Evolutionary conservation across 768 basidiomycete species (phyloP).

Genomic region (Lactarius tabidus): DNA sequence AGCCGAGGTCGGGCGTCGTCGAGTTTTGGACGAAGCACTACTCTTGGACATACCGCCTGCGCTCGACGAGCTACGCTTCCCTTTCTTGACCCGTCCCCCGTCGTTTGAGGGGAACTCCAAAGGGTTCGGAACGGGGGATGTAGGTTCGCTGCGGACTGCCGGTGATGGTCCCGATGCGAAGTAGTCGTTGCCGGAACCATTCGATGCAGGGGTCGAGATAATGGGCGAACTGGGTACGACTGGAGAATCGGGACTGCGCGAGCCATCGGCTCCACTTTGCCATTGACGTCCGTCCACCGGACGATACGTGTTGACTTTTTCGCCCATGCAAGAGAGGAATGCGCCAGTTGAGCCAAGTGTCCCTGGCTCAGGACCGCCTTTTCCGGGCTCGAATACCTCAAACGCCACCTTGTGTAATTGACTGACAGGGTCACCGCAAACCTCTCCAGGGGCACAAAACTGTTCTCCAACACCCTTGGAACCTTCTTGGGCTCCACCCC

Average conservation of each 20-base stretch:
- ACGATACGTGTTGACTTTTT: slow-evolving; percentile 88
- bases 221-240: slow-evolving; percentile 67
- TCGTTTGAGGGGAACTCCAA: slow-evolving; percentile 74
- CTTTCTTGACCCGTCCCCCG: slow-evolving; percentile 78
- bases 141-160: slow-evolving; percentile 60
- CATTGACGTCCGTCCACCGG: slow-evolving; percentile 80
- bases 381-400: slow-evolving; percentile 75
- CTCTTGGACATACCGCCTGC: slow-evolving; percentile 55
- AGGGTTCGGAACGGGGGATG: slow-evolving; percentile 50
- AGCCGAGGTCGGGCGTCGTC: slow-evolving; percentile 75
- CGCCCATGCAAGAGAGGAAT: slow-evolving; percentile 88
- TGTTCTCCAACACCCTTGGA: slow-evolving; percentile 81
- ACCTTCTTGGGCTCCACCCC: slow-evolving; percentile 86
- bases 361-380: slow-evolving; percentile 67
- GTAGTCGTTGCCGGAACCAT: slow-evolving; percentile 53
- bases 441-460: slow-evolving; percentile 79
- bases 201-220: slow-evolving; percentile 55
- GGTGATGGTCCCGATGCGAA: slow-evolving; percentile 44
- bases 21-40: slow-evolving; percentile 50
- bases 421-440: slow-evolving; percentile 90
- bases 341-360: slow-evolving; percentile 76
- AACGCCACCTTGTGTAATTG: slow-evolving; percentile 96
- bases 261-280: slow-evolving; percentile 32
- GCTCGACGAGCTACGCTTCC: slow-evolving; percentile 72
- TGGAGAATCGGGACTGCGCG: slow-evolving; percentile 45